Conservation (phyloP, 2,329 filamentous ascomycete species). For the Colletotrichum euphorbiae region DNA sequence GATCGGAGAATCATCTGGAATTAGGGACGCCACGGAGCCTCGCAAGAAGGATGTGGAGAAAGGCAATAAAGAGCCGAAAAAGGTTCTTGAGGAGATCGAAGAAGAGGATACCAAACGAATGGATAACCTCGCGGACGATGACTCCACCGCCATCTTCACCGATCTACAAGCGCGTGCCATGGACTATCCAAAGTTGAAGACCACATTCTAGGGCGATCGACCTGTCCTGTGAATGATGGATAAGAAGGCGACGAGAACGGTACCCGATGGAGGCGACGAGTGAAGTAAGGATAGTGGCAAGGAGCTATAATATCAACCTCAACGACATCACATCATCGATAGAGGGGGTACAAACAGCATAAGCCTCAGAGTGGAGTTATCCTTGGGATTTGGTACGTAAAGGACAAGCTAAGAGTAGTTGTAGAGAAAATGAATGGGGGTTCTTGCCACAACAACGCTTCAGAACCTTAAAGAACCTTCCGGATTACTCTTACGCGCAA, state of each 20-base stretch:
- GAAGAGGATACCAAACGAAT: conserved; percentile 79
- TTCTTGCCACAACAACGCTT: too few relatives aligned
- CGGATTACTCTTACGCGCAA: too few relatives aligned
- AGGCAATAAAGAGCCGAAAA: conserved; percentile 71
- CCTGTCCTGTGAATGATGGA: neutral
- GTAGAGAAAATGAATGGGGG: too few relatives aligned
- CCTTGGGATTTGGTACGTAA: too few relatives aligned
- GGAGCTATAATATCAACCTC: too few relatives aligned
- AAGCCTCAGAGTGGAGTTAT: too few relatives aligned
- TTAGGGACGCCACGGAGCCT: conserved; percentile 67
- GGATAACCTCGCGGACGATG: conserved; percentile 59
- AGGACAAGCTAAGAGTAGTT: too few relatives aligned
- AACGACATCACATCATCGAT: too few relatives aligned
- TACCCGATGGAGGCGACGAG: too few relatives aligned
- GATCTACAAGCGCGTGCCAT: conserved; percentile 62
- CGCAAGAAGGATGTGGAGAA: conserved; percentile 67
- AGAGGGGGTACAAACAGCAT: too few relatives aligned
- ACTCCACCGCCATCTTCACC: conserved; percentile 59
- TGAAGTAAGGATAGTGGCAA: too few relatives aligned
- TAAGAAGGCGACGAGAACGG: neutral
- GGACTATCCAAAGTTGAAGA: conserved; percentile 73
- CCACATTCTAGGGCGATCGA: conserved; percentile 59
- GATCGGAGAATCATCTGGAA: conserved; percentile 75
- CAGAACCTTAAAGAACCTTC: too few relatives aligned
- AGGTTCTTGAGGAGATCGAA: conserved; percentile 80